phyloP scores from a whole-genome alignment of 2,329 filamentous ascomycete genomes.

The Blumeria hordei region DNA sequence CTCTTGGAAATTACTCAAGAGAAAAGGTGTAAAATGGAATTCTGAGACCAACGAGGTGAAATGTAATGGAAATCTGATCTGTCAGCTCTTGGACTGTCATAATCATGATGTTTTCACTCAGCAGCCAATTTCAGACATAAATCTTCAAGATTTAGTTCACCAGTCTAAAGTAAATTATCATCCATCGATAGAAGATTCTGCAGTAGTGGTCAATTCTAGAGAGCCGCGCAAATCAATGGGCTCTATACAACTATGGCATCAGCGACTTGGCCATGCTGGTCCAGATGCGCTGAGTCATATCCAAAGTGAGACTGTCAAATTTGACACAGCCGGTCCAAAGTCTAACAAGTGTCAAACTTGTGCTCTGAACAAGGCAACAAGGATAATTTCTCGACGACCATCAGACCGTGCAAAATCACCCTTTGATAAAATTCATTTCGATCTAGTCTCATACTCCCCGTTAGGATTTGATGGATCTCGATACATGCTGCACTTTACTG shows the following conservation, averaged over 20 bases:
- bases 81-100: background rate
- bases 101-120: conserved; percentile 1
- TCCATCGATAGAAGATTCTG: no score
- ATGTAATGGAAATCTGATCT: background rate
- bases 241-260: background rate
- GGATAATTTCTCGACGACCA: background rate
- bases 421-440: background rate
- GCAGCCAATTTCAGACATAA: background rate
- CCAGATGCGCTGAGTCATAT: background rate
- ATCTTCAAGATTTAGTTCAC: background rate
- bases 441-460: background rate
- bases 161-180: background rate
- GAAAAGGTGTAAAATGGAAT: background rate
- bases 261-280: background rate
- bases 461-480: background rate
- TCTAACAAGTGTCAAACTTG: background rate
- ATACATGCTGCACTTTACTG: background rate
- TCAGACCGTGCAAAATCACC: background rate
- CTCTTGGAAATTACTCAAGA: background rate
- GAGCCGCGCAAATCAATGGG: background rate
- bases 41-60: background rate
- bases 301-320: background rate
- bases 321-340: background rate
- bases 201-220: background rate
- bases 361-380: background rate